Base-by-base conservation (phyloP, 306 rosid species). In the Fagus crenata region DNA sequence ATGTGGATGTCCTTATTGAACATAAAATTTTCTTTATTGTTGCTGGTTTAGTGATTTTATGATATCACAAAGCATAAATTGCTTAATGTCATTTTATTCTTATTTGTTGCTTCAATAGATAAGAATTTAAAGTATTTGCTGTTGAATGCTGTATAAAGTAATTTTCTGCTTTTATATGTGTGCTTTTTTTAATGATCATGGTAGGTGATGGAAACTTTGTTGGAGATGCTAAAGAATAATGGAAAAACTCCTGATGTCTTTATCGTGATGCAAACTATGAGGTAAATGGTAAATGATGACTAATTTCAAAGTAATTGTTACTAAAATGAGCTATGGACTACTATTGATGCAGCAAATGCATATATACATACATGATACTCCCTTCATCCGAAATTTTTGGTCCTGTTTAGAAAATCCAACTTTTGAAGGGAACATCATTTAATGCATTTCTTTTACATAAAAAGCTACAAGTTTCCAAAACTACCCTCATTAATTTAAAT, bases 181-280 rank as follows among this genome's bases (percentile, higher is more conserved):
- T 78, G 43, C 67, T 77, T 74, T 76, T 84, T 76, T 42, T 28
- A 4, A 41, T 5, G 71, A 83, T 79, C 17, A n/a, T 40, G 85
- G 70, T 81, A 95, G 99, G 83, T 92, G 82, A 87, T 85, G 86
- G 96, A 91, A 51, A 70, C 84, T 65, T 93, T 95, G 69, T 67
- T 80, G 77, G 91, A 91, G 73, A 85, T 90, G 93, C 86, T 95
- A 69, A 75, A 86, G 80, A 89, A 87, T 82, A 92, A 92, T 12
- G 90, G 86, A 35, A 92, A 63, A 86, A 59, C 54, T 84, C 96
- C 89, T 6, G 99, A 95, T 87, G 12, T 71, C 84, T 95, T 77
- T 83, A 89, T 85, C 54, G 49, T 69, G 63, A 81, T 88, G 80
- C 97, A 95, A 91, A 72, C 80, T 72, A 89, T 95, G 83, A 95